These are phyloP conservation scores for Sporothrix protearum DNA, from an alignment of 2,329 filamentous ascomycete species.

Conservation along the genomic window DNA sequence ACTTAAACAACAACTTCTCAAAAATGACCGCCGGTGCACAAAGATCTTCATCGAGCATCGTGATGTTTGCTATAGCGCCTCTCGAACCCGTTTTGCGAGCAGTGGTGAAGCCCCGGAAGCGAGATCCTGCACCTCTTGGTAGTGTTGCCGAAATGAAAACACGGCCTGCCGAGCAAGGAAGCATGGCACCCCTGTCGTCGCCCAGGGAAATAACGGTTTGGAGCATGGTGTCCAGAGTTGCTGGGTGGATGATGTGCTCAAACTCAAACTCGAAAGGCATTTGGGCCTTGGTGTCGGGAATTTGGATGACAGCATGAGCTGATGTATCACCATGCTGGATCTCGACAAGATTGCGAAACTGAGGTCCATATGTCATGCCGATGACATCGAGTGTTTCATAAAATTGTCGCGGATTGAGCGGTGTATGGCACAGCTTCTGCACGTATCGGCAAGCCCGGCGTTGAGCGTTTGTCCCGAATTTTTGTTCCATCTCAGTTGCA, in stretches of 20 bases:
- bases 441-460: constrained; percentile 30
- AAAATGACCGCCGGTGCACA: constrained; percentile 41
- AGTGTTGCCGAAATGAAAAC: constrained; percentile 46
- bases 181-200: constrained; percentile 43
- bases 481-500: background rate
- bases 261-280: constrained; percentile 56
- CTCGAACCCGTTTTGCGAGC: constrained; percentile 37
- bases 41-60: constrained; percentile 41
- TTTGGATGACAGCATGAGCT: constrained; percentile 38
- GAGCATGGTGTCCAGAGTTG: constrained; percentile 55
- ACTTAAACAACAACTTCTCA: constrained; percentile 45
- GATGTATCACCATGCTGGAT: constrained; percentile 27
- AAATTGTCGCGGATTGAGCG: constrained; percentile 43
- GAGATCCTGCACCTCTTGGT: constrained; percentile 33
- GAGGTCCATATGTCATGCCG: constrained; percentile 50
- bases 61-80: constrained; percentile 43
- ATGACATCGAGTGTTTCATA: constrained; percentile 50
- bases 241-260: constrained; percentile 54
- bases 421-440: constrained; percentile 34
- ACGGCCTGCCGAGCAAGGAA: constrained; percentile 46
- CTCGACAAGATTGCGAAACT: constrained; percentile 47
- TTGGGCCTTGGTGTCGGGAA: constrained; percentile 48
- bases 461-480: background rate
- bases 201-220: constrained; percentile 50
- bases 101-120: constrained; percentile 43